phyloP scores from a whole-genome alignment of 2,329 filamentous ascomycete genomes.

The Xenoacremonium recifei region DNA sequence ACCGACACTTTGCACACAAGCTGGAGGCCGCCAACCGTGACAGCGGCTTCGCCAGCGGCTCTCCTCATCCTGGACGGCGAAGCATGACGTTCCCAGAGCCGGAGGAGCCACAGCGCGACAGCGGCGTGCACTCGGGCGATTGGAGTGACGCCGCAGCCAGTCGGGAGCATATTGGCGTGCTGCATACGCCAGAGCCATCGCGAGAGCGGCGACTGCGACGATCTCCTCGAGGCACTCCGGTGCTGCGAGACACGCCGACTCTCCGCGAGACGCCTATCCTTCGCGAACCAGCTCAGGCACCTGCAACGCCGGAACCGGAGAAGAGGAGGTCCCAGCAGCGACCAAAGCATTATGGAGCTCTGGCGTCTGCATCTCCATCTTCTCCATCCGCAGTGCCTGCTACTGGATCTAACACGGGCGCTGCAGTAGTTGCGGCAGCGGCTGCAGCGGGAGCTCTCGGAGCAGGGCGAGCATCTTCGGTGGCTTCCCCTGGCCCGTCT shows the following conservation, averaged over 20 bases:
- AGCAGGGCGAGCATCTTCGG: constrained; percentile 1
- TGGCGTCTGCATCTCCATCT: too few species aligned
- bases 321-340: constrained; percentile 35
- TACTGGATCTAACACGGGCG: neutral
- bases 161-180: constrained; percentile 11
- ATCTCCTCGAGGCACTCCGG: constrained; percentile 37
- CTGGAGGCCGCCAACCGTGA: constrained; percentile 25
- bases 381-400: too few species aligned
- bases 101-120: constrained; percentile 47
- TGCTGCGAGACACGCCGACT: constrained; percentile 37
- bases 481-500: neutral
- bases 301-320: constrained; percentile 43
- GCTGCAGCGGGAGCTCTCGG: constrained; percentile 7
- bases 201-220: constrained; percentile 27
- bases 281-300: constrained; percentile 35
- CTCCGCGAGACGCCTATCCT: constrained; percentile 39
- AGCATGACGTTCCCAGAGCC: constrained; percentile 33
- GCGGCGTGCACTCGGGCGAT: constrained; percentile 55
- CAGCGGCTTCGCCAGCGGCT: constrained; percentile 34
- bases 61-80: constrained; percentile 37
- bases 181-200: constrained; percentile 28
- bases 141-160: constrained; percentile 33
- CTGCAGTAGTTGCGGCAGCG: constrained; percentile 13
- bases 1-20: neutral
- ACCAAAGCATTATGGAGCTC: constrained; percentile 29